These are phyloP conservation scores for Protomyces gravidus DNA, from an alignment of 1,139 yeast genomes.

Conservation along the genomic window DNA sequence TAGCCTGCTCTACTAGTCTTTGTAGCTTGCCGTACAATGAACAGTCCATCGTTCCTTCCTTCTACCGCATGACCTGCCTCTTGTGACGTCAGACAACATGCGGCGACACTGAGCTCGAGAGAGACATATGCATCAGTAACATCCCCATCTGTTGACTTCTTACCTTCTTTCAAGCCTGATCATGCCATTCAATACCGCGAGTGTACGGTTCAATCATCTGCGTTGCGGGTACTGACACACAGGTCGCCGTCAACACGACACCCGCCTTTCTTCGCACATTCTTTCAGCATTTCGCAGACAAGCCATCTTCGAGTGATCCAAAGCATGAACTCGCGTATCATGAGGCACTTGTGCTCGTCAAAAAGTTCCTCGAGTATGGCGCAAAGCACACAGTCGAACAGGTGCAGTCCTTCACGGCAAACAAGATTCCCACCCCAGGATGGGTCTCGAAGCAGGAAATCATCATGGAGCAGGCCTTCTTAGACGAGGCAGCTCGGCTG, in stretches of 20 bases:
- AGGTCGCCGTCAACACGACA: slow-evolving; percentile 23
- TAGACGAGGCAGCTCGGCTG: slow-evolving; percentile 16
- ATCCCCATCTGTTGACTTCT: too few relatives aligned
- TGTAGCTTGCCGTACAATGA: too few relatives aligned
- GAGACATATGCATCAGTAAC: too few relatives aligned
- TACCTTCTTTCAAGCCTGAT: too few relatives aligned
- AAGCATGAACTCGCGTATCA: slow-evolving; percentile 21
- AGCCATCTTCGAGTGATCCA: slow-evolving; percentile 10
- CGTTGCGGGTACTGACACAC: neutral
- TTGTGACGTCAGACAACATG: too few relatives aligned
- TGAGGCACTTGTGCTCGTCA: slow-evolving; percentile 25
- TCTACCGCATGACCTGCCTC: too few relatives aligned
- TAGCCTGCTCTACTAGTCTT: too few relatives aligned
- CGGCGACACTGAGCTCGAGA: too few relatives aligned
- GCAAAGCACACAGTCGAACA: slow-evolving; percentile 27
- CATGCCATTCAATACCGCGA: slow-evolving; percentile 28
- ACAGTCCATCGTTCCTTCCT: too few relatives aligned
- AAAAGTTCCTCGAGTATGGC: slow-evolving; percentile 16
- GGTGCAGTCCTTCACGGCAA: slow-evolving; percentile 27
- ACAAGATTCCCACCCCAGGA: slow-evolving; percentile 25
- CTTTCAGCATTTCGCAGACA: slow-evolving; percentile 24
- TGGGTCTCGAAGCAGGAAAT: slow-evolving; percentile 22
- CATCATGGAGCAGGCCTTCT: slow-evolving; percentile 11
- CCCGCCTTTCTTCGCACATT: slow-evolving; percentile 25
- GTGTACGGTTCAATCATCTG: neutral